Evolutionary conservation across 129 eudicot species (phyloP), one percentile per base, ranked within the genome.

Genomic region (Flaveria brownii): DNA sequence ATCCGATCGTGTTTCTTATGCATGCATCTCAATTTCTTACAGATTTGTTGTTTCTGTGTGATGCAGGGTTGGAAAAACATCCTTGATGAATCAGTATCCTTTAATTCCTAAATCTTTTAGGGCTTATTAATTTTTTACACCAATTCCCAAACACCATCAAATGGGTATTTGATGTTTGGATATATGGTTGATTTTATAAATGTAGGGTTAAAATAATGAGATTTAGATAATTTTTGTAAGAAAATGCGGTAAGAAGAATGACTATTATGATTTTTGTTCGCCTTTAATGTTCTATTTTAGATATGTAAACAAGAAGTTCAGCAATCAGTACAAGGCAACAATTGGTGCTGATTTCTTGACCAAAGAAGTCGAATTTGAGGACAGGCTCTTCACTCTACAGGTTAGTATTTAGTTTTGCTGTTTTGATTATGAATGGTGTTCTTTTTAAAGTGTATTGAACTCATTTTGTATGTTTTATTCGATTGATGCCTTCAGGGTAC

Each of bases 71-170:
- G 98, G 98, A 23, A 93, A 93, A 90, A 93, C 98, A 66, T 93
- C 98, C 5, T 85, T 93, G 96, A 93, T 93, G 98, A 93, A 93
- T 61, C 98, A 90, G 98, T 93, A 93, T 90, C 92, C 97, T 86
- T 72, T 54, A 25, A 20, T 30, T 5, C 51, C 23, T 66, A 25
- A 16, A 41, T 55, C 56, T 59, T 3, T 15, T 71, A 61, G 45
- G 15, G 65, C 8, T 78, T 71, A 22, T 60, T 47, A 9, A 18
- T 63, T 10, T 45, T 10, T 1, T 9, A 12, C 49, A 9, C 13
- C 11, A 45, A 10, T 10, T 45, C 2, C 49, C 41, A 36, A 36
- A 36, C 7, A 36, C 41, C 41, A 36, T 36, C 41, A 36, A 0
- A 36, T 36, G 41, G 0, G 39, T 33, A 5, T 33, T 33, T 33